These are phyloP conservation scores for Botrytis porri DNA, from an alignment of 2,329 filamentous ascomycete genomes.

Conservation along the genomic window DNA sequence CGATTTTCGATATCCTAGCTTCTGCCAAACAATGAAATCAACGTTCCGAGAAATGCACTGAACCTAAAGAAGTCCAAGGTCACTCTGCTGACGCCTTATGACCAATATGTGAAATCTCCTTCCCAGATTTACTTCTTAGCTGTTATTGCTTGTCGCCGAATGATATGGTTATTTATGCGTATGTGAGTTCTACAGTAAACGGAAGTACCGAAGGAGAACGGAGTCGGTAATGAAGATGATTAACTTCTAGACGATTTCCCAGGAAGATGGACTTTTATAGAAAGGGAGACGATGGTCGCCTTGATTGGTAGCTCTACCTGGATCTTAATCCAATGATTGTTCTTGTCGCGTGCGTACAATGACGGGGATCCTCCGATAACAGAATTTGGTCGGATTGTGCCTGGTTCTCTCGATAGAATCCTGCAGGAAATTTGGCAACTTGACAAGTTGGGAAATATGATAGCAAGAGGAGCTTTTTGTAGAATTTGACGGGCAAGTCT, in stretches of 20 bases:
- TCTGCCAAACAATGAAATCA: background rate
- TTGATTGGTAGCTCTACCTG: slow-evolving; percentile 20
- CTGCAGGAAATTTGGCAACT: slow-evolving; percentile 6
- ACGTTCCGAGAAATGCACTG: background rate
- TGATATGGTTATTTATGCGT: background rate
- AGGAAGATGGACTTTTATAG: background rate
- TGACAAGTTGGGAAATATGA: slow-evolving; percentile 3
- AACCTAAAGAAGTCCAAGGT: background rate
- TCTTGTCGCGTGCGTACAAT: slow-evolving; percentile 29
- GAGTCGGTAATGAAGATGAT: slow-evolving; percentile 4
- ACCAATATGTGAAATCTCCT: background rate
- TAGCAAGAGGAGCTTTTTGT: slow-evolving; percentile 3
- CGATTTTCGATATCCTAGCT: background rate
- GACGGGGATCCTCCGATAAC: slow-evolving; percentile 23
- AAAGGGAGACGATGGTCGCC: slow-evolving; percentile 22
- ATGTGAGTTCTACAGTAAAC: background rate
- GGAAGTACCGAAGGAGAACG: slow-evolving; percentile 6
- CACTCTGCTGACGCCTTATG: background rate
- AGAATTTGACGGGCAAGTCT: background rate
- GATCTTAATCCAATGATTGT: slow-evolving; percentile 28
- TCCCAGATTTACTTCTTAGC: background rate
- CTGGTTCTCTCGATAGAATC: slow-evolving; percentile 11
- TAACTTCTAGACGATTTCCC: background rate
- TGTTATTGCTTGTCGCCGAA: background rate
- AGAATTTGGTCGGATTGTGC: slow-evolving; percentile 11